Evolutionary conservation across 345 rosid genomes (phyloP).

Genomic region (Aquilaria yunnanensis): DNA sequence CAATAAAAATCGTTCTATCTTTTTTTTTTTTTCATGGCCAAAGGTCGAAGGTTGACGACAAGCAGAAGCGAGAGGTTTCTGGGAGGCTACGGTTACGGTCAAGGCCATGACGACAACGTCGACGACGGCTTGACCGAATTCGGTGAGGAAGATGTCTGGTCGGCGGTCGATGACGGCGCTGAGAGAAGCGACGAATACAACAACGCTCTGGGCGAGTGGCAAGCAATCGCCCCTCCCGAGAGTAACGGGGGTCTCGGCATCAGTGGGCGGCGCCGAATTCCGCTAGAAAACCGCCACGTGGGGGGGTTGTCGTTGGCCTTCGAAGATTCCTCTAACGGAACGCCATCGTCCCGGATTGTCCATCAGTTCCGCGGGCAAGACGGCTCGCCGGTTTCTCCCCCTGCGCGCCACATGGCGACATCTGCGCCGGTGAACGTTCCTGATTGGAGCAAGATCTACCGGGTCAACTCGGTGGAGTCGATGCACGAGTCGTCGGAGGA

Average conservation of each 20-base stretch:
- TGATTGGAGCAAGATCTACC: conserved; percentile 85
- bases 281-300: conserved; percentile 22
- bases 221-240: conserved; percentile 21
- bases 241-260: conserved; percentile 13
- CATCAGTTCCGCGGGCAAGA: conserved; percentile 63
- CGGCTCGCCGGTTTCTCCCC: conserved; percentile 25
- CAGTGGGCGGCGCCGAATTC: conserved; percentile 12
- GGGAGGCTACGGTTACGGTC: conserved; percentile 29
- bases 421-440: conserved; percentile 95
- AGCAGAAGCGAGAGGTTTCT: conserved; percentile 74
- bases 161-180: conserved; percentile 39
- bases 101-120: conserved; percentile 20
- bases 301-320: conserved; percentile 76
- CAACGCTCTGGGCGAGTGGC: conserved; percentile 34
- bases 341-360: conserved; percentile 53
- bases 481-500: conserved; percentile 63
- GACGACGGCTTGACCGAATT: conserved; percentile 41
- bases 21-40: conserved; percentile 35
- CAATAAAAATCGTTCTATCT: too few species aligned
- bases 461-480: conserved; percentile 77
- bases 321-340: conserved; percentile 31
- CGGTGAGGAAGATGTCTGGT: conserved; percentile 85
- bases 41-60: conserved; percentile 60
- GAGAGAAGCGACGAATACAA: conserved; percentile 14
- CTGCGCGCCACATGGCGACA: conserved; percentile 48